Conservation (phyloP, 2,329 filamentous ascomycete species). For the Colletotrichum aenigma region DNA sequence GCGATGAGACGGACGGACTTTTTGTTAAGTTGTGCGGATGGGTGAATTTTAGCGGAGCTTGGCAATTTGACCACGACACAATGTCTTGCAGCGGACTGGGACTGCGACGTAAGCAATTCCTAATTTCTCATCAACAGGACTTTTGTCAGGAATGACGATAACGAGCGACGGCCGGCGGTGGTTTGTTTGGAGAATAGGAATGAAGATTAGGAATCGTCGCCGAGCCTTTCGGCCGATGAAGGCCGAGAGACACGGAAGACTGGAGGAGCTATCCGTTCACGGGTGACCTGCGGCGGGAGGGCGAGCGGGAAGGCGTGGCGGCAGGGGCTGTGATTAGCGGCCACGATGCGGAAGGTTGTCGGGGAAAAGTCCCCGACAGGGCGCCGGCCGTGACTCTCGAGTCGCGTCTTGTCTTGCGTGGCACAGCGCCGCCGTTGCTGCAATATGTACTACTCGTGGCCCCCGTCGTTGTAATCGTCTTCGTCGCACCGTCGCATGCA, state of each 20-base stretch:
- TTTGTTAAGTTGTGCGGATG: not conserved
- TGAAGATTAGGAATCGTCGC: not conserved
- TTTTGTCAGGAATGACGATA: not conserved
- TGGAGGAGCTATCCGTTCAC: not conserved
- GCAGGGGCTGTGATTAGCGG: not conserved
- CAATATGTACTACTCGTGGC: not conserved
- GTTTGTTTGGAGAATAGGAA: not conserved
- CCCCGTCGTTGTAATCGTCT: not conserved
- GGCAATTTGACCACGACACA: not conserved
- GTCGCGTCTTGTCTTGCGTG: not conserved
- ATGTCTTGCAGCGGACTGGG: not conserved
- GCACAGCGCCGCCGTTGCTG: not conserved
- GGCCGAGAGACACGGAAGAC: not conserved
- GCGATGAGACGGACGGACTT: slow-evolving; percentile 7
- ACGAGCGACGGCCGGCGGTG: not conserved
- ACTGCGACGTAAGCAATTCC: not conserved
- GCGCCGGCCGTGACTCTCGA: not conserved
- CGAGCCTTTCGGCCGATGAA: slow-evolving; percentile 1
- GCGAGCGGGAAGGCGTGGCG: slow-evolving; percentile 1
- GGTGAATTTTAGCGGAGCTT: not conserved
- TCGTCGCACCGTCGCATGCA: not conserved
- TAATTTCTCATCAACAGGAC: not conserved
- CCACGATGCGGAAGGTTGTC: not conserved
- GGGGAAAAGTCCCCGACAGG: not conserved
- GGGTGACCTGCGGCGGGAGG: slow-evolving; percentile 3